phyloP scores from a whole-genome alignment of 2,329 filamentous ascomycete genomes.

The Ceratocystis cacaofunesta region DNA sequence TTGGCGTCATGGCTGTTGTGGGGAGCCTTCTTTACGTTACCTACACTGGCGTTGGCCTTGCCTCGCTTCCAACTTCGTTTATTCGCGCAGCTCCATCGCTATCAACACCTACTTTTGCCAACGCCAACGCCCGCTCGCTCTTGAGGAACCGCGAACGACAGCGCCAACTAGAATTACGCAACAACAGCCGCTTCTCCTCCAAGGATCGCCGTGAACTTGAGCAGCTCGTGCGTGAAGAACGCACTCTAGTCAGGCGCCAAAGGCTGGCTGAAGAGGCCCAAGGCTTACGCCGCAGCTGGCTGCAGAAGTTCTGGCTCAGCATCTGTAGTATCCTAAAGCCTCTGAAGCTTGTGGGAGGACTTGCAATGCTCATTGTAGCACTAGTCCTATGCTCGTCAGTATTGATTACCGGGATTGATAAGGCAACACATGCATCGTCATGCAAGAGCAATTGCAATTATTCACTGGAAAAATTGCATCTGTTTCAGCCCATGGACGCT shows the following conservation, averaged over 20 bases:
- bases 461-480: constrained; percentile 69
- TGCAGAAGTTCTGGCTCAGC: constrained; percentile 67
- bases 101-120: constrained; percentile 64
- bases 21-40: constrained; percentile 75
- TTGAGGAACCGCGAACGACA: constrained; percentile 84
- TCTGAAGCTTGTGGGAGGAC: constrained; percentile 71
- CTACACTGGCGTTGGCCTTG: constrained; percentile 80
- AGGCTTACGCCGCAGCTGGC: constrained; percentile 32
- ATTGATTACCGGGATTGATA: constrained; percentile 91
- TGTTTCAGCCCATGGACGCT: constrained; percentile 93
- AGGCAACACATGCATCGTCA: constrained; percentile 79
- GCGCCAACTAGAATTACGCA: constrained; percentile 76
- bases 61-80: constrained; percentile 73
- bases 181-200: constrained; percentile 60
- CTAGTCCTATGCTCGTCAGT: constrained; percentile 77
- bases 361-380: constrained; percentile 59
- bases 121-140: constrained; percentile 63
- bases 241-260: constrained; percentile 78
- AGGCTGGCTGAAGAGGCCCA: constrained; percentile 70
- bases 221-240: constrained; percentile 72
- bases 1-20: constrained; percentile 76
- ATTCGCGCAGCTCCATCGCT: constrained; percentile 85
- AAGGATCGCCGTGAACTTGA: constrained; percentile 86
- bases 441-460: constrained; percentile 88
- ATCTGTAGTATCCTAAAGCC: constrained; percentile 70